Evolutionary conservation across 176 grass and related monocot species (phyloP).

Genomic region (Secale cereale): DNA sequence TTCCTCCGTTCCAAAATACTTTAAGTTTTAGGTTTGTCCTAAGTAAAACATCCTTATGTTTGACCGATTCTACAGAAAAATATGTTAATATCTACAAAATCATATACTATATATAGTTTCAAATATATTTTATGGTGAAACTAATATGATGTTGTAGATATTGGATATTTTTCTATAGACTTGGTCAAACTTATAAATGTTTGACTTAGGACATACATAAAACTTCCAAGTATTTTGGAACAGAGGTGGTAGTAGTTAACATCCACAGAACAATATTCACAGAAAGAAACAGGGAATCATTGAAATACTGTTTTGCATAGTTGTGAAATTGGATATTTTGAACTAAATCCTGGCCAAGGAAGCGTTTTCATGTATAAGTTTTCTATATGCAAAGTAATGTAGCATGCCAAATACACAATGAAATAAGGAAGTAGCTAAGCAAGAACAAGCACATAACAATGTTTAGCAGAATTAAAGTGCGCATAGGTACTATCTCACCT

Average conservation of each 20-base stretch:
- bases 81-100: too few relatives aligned
- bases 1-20: background rate
- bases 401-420: slow-evolving; percentile 21
- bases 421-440: slow-evolving; percentile 3
- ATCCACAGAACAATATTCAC: background rate
- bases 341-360: background rate
- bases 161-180: too few relatives aligned
- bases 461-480: slow-evolving; percentile 12
- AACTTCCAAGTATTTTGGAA: background rate
- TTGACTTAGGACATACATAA: too few relatives aligned
- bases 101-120: too few relatives aligned
- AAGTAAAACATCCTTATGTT: too few relatives aligned
- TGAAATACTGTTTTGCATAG: background rate
- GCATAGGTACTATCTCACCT: slow-evolving; percentile 49
- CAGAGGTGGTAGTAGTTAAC: background rate
- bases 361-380: background rate
- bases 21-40: too few relatives aligned
- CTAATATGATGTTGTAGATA: too few relatives aligned
- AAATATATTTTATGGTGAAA: too few relatives aligned
- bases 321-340: slow-evolving; percentile 8
- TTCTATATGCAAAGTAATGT: background rate
- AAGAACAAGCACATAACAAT: background rate
- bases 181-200: too few relatives aligned
- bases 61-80: too few relatives aligned
- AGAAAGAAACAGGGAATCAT: background rate